Base-by-base conservation (phyloP, 495 filamentous ascomycete genomes). In the Aspergillus conjunctus region DNA sequence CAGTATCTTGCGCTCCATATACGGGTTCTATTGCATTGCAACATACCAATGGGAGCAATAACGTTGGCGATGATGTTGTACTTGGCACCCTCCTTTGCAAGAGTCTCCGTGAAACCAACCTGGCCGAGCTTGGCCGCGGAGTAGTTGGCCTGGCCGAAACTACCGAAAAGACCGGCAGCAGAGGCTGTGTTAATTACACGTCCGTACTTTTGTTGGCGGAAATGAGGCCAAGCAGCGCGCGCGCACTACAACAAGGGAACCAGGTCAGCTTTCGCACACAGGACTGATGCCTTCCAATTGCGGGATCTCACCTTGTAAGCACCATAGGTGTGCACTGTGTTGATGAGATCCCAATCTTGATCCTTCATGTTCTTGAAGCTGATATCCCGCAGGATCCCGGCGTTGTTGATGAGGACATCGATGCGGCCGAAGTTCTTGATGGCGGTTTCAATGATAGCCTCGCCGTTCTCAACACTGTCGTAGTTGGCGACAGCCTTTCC, bases 351-450 rank as follows among this genome's bases (percentile, higher is more conserved):
- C 94, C 95, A 98, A 74, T 98, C 95, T 71, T 86, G 73, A 72
- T 98, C 93, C 72, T 88, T 92, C 91, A 98, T 97, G 77, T 98
- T 98, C 86, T 96, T 96, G 80, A 98, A 98, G 81, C 88, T 92
- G 69, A 98, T 71, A 81, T 98, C 94, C 59, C 94, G 89, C 56
- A 98, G 84, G 69, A 98, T 98, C 71, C 94, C 94, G 59, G 94
- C 94, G 72, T 98, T 98, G 84, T 98, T 98, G 75, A 98, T 85
- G 63, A 98, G 87, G 50, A 98, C 80, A 77, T 98, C 94, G 72
- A 98, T 85, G 63, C 93, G 89, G 64, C 94, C 95, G 68, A 92
- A 98, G 63, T 81, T 84, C 80, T 93, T 85, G 69, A 98, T 92
- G 64, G 94, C 95, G 20, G 94, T 97, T 59, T 97, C 89, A 79